Evolutionary conservation across 1,139 yeast species (phyloP), one percentile per base, ranked within the genome.

Genomic region (Zhuliangozyma parablackwelliae): DNA sequence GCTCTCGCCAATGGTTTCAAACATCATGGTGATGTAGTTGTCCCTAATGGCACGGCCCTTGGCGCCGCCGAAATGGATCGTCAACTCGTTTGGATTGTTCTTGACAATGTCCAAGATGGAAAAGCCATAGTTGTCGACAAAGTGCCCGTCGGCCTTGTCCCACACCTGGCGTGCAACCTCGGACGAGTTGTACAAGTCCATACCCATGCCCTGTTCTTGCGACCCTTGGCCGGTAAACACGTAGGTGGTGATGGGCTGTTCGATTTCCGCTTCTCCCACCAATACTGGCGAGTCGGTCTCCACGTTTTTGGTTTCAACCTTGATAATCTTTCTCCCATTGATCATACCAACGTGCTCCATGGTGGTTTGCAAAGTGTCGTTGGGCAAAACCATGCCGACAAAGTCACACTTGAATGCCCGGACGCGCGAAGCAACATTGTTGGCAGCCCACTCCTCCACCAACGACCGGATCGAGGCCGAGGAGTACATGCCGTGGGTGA

Each of bases 191-290:
- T 92, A 92, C 59, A 92, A 77, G 65, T 94, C 98, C 99, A 92
- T 92, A 73, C 99, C 98, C 99, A 92, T 92, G 61, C 97, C 97
- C 73, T 94, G 98, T 66, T 94, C 98, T 70, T 92, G 98, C 43
- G 98, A 90, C 62, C 99, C 99, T 75, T 92, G 99, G 61, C 98
- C 99, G 50, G 99, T 92, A 71, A 94, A 92, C 42, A 92, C 96
- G 61, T 86, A 92, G 13, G 98, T 84, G 34, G 98, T 87, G 41
- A 83, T 84, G 35, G 99, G 98, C 69, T 92, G 98, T 54, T 92
- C 97, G 56, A 94, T 90, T 71, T 92, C 98, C 39, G 98, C 99
- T 69, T 89, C 96, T 68, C 97, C 99, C 39, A 75, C 62, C 54
- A 92, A 75, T 20, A 94, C 98, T 31, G 78, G 69, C 45, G 77